Evolutionary conservation across 139 green algal genomes (phyloP), one percentile per base, ranked within the genome.

Genomic region (Picochlorum sp.): DNA sequence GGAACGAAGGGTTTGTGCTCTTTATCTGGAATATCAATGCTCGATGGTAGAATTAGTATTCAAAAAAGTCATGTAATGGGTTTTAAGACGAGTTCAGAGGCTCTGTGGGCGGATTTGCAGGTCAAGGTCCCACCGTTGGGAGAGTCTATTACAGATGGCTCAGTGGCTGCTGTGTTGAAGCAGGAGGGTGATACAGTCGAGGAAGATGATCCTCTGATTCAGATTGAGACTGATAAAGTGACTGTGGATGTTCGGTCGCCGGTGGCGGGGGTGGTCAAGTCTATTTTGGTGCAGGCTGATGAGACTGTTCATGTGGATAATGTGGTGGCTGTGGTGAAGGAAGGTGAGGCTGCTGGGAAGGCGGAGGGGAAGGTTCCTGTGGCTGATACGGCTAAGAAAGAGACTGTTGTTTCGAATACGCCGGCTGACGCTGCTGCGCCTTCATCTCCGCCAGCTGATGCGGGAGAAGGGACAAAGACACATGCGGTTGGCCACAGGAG

Each of bases 221-320:
- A 74, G 13, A 74, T 79, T 18, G 72, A 79, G 49, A 75, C 67
- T 11, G 73, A 79, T 49, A 79, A 79, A 58, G 73, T 79, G 20
- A 75, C 67, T 26, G 41, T 79, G 6, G 73, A 79, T 47, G 73
- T 79, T 37, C 54, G 73, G 13, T 64, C 73, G 15, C 76, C 79
- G 9, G 7, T 61, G 13, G 66, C 59, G 5, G 79, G 79, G 2
- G 38, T 66, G 2, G 3, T 85, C 1, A 45, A 66, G 13, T 44
- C 26, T 6, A 54, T 84, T 9, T 63, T 84, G 73, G 79, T 78
- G 21, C 67, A 74, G 50, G 26, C 44, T 8, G 67, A 63, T 20
- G 72, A 74, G 7, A 73, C 44, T 37, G 72, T 78, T 44, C 50
- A 56, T 28, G 72, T 78, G 45, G 72, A 66, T 10, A 62, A 68